These are phyloP conservation scores for Oryza meridionalis DNA, from an alignment of 176 grass and related monocot species.

Conservation along the genomic window DNA sequence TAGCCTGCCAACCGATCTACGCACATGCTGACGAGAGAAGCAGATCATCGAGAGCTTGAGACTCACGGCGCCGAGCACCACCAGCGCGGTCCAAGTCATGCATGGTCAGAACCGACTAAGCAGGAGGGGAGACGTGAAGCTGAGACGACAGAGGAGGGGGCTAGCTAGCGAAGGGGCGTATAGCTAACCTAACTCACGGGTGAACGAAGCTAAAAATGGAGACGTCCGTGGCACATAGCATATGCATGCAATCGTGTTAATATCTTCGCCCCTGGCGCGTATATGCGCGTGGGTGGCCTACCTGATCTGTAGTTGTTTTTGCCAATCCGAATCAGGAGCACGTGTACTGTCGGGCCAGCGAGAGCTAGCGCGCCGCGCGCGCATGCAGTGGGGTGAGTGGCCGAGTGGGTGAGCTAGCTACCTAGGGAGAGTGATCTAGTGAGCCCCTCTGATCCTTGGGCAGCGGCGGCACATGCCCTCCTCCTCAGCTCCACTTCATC, in stretches of 20 bases:
- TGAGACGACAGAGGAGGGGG: no score
- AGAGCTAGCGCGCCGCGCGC: not conserved
- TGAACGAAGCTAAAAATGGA: not conserved
- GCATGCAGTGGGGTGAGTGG: not conserved
- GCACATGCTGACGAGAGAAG: not conserved
- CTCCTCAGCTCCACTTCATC: not conserved
- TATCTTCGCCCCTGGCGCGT: not conserved
- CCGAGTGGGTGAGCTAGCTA: not conserved
- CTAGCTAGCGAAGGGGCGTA: not conserved
- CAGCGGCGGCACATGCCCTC: conserved; percentile 25
- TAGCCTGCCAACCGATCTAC: not conserved
- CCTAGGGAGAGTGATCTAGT: not conserved
- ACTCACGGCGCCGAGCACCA: not conserved
- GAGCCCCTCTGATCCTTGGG: not conserved
- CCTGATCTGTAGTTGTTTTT: not conserved
- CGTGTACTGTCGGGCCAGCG: conserved; percentile 6
- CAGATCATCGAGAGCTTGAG: not conserved
- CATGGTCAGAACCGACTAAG: not conserved
- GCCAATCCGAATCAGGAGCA: conserved; percentile 10
- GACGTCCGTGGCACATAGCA: not conserved
- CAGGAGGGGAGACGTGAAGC: not conserved
- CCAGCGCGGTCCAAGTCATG: not conserved
- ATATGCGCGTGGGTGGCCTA: not conserved
- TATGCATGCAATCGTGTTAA: not conserved
- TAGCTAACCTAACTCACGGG: not conserved